A percentile compares a stretch with the other conserved stretches of the same genome.
phyloP scores from a whole-genome alignment of 306 rosid species.

The Bauhinia variegata region DNA sequence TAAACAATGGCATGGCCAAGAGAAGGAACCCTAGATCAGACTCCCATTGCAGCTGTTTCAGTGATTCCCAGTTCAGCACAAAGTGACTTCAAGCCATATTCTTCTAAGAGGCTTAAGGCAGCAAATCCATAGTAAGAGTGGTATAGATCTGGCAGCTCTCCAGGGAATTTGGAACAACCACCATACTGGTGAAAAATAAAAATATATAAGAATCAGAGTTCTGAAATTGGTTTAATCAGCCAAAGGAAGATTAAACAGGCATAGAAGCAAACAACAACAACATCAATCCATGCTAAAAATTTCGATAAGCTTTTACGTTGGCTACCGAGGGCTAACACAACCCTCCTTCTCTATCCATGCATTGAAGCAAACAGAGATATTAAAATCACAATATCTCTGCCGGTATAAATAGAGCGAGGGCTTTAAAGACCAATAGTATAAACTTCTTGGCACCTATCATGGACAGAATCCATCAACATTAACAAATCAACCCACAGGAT shows the following conservation, averaged over 20 bases:
- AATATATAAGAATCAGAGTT: slow-evolving; percentile 28
- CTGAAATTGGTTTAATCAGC: slow-evolving; percentile 15
- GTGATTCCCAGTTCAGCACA: slow-evolving; percentile 71
- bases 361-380: background rate
- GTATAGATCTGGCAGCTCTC: slow-evolving; percentile 69
- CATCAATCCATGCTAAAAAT: too few species aligned
- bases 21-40: too few species aligned
- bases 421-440: too few species aligned
- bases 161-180: slow-evolving; percentile 87
- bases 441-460: too few species aligned
- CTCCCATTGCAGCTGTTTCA: slow-evolving; percentile 48
- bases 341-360: too few species aligned
- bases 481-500: too few species aligned
- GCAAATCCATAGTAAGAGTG: slow-evolving; percentile 83
- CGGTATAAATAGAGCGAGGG: too few species aligned
- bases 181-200: slow-evolving; percentile 68
- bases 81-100: slow-evolving; percentile 64
- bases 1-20: slow-evolving; percentile 10
- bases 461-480: too few species aligned
- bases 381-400: slow-evolving; percentile 11
- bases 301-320: too few species aligned
- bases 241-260: slow-evolving; percentile 5
- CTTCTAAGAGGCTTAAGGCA: slow-evolving; percentile 84
- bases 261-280: too few species aligned
- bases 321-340: too few species aligned